Percentiles rank a stretch among this genome's conserved stretches.
Conservation (phyloP, 371 early-diverging fungal genomes). For the Entomophthora muscae region DNA sequence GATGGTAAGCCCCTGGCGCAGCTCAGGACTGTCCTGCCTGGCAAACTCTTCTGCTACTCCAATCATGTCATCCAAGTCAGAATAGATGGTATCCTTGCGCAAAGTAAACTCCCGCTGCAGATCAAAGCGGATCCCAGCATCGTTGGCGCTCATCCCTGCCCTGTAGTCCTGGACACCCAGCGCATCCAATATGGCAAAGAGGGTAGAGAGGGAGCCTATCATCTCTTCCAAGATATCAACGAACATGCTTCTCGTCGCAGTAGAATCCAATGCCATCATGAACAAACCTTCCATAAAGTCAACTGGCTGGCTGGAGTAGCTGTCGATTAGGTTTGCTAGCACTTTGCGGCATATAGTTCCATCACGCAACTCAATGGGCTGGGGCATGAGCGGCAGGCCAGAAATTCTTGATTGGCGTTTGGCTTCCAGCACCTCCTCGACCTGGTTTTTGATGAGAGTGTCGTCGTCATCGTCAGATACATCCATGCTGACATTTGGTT, state of each 20-base stretch:
- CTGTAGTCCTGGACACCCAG: background rate
- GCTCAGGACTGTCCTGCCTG: background rate
- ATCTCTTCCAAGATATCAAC: background rate
- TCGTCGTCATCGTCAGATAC: background rate
- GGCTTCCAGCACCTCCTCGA: background rate
- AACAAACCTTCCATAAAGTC: background rate
- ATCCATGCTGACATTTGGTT: background rate
- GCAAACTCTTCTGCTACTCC: background rate
- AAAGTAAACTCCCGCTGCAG: background rate
- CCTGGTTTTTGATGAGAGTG: background rate
- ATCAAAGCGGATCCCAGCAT: background rate
- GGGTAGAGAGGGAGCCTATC: background rate
- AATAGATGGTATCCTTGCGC: background rate
- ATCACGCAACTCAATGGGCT: background rate
- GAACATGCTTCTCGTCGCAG: background rate
- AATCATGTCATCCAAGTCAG: background rate
- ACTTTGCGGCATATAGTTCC: background rate
- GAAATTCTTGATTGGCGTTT: background rate
- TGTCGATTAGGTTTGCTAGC: background rate
- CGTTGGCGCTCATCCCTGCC: background rate
- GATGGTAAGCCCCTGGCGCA: background rate
- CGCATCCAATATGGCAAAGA: background rate
- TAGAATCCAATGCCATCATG: background rate
- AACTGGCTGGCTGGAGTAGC: background rate
- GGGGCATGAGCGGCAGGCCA: background rate